Percentiles rank a stretch among this genome's conserved stretches.
These are phyloP conservation scores for Physcomitrellopsis africana DNA, from an alignment of 225 moss, liverwort and hornwort genomes.

Conservation along the genomic window DNA sequence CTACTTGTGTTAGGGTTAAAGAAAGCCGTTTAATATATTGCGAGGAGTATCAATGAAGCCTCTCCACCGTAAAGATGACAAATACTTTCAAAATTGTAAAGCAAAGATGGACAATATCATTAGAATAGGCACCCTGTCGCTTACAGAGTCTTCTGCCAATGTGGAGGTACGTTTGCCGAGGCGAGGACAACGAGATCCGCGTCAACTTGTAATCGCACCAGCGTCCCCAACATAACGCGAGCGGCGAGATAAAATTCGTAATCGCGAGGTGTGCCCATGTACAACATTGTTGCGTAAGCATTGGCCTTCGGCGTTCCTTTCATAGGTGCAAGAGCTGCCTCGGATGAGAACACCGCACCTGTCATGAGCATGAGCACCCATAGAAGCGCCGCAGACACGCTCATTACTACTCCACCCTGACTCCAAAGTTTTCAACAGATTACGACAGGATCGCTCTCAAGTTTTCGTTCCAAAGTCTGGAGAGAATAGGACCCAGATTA, in stretches of 20 bases:
- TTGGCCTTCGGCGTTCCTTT: conserved; percentile 55
- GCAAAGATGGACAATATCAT: conserved; percentile 31
- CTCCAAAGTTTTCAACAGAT: too few relatives aligned
- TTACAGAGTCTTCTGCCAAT: conserved; percentile 84
- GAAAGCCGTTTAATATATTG: too few relatives aligned
- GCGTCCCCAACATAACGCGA: conserved; percentile 82
- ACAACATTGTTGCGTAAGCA: conserved; percentile 94
- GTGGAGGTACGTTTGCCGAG: conserved; percentile 69
- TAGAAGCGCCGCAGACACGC: conserved; percentile 5
- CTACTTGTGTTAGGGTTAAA: too few relatives aligned
- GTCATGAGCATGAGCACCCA: conserved; percentile 20
- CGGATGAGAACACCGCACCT: conserved; percentile 14
- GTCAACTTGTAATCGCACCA: conserved; percentile 74
- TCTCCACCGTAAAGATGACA: too few relatives aligned
- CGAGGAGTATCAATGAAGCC: too few relatives aligned
- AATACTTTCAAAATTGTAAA: conserved; percentile 24
- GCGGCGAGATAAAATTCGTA: conserved; percentile 95
- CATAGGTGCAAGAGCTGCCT: conserved; percentile 52
- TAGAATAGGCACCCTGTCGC: conserved; percentile 36
- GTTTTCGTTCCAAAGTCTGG: too few relatives aligned
- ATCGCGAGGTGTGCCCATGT: conserved; percentile 97
- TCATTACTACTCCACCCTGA: too few relatives aligned
- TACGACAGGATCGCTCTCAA: too few relatives aligned
- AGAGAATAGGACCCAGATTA: too few relatives aligned
- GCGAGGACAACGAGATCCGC: conserved; percentile 93